Percentiles rank a stretch among this genome's conserved stretches.
Evolutionary conservation across 2,329 filamentous ascomycete genomes (phyloP).

Genomic region (Thyridium curvatum): DNA sequence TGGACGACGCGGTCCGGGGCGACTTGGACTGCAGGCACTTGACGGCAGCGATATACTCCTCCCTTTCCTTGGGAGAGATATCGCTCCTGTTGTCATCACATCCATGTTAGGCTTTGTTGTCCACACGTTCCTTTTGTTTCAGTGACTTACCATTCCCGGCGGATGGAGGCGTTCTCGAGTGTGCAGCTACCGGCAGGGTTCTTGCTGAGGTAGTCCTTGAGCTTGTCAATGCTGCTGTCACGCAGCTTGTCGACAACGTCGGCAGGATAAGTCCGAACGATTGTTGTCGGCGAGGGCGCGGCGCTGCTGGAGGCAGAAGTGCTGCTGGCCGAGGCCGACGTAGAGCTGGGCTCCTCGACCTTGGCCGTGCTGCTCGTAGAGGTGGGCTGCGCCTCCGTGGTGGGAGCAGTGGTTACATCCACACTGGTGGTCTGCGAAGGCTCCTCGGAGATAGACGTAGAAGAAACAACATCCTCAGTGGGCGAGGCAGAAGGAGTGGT

Average conservation of each 20-base stretch:
- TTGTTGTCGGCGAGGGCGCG: background rate
- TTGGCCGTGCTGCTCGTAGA: no score
- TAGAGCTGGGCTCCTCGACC: no score
- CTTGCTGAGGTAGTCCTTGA: conserved; percentile 16
- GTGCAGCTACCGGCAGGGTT: conserved; percentile 15
- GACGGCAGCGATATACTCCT: conserved; percentile 1
- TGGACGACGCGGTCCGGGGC: conserved; percentile 2
- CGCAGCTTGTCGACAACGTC: conserved; percentile 20
- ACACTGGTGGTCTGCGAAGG: no score
- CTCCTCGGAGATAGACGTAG: no score
- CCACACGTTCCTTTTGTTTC: no score
- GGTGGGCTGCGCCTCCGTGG: no score
- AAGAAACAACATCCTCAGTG: no score
- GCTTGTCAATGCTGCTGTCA: conserved; percentile 16
- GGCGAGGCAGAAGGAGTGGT: no score
- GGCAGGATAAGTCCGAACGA: conserved; percentile 10
- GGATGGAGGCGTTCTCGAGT: conserved; percentile 16
- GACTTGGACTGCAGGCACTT: conserved; percentile 3
- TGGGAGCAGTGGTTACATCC: no score
- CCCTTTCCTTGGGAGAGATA: background rate
- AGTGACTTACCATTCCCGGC: conserved; percentile 19
- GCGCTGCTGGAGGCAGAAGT: background rate
- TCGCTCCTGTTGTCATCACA: background rate
- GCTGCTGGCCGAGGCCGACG: no score
- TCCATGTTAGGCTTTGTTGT: no score